phyloP scores from a whole-genome alignment of 495 filamentous ascomycete genomes.

The Penicillium pancosmium region DNA sequence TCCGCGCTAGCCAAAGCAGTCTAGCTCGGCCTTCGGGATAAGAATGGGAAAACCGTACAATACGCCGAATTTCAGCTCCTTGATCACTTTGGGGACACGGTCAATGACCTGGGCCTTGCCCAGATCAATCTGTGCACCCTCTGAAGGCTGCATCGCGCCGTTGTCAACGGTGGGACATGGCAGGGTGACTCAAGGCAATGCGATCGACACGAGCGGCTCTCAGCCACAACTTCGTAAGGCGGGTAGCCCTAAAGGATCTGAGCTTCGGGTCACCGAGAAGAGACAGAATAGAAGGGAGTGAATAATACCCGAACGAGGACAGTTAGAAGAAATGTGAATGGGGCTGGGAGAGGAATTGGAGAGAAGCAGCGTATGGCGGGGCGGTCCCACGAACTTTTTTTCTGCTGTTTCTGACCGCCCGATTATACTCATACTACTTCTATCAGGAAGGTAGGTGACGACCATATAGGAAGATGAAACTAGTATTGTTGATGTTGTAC shows the following conservation, averaged over 20 bases:
- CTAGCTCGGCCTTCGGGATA: conserved; percentile 12
- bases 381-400: conserved; percentile 39
- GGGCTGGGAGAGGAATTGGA: conserved; percentile 14
- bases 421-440: background rate
- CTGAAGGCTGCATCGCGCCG: conserved; percentile 52
- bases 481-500: conserved; percentile 8
- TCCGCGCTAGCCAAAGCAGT: conserved; percentile 12
- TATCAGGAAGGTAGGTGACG: too few relatives aligned
- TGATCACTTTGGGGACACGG: conserved; percentile 84
- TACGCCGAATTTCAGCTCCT: conserved; percentile 90
- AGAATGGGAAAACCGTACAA: conserved; percentile 56
- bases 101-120: conserved; percentile 90
- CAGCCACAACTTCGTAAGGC: conserved; percentile 15
- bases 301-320: background rate
- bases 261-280: background rate
- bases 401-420: conserved; percentile 26
- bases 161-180: conserved; percentile 46
- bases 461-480: too few relatives aligned
- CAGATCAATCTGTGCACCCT: conserved; percentile 53
- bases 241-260: background rate
- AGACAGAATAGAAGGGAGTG: background rate
- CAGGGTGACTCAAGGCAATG: conserved; percentile 36
- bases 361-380: conserved; percentile 26
- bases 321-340: conserved; percentile 4
- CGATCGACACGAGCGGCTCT: conserved; percentile 27